Percentiles rank a stretch among this genome's conserved stretches.
phyloP scores from a whole-genome alignment of 2,329 filamentous ascomycete genomes.

The Mycogone perniciosa region DNA sequence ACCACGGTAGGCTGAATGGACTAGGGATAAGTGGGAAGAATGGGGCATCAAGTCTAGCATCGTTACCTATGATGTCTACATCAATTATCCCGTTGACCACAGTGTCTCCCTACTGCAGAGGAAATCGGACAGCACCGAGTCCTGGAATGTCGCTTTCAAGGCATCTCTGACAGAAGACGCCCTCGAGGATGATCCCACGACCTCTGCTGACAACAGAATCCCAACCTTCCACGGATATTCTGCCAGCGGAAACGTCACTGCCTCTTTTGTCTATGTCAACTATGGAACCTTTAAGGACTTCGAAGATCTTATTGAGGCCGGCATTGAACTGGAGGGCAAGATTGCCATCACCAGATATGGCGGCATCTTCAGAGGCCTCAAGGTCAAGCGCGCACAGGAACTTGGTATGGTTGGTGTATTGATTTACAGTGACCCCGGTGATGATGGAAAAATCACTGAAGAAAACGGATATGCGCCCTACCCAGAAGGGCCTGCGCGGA shows the following conservation, averaged over 20 bases:
- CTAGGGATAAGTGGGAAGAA: conserved; percentile 63
- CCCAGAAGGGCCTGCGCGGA: conserved; percentile 77
- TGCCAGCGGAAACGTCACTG: conserved; percentile 85
- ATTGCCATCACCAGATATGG: conserved; percentile 86
- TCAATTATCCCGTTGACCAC: conserved; percentile 71
- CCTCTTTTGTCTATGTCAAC: conserved; percentile 80
- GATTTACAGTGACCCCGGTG: conserved; percentile 82
- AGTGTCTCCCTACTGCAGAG: conserved; percentile 58
- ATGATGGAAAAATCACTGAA: conserved; percentile 77
- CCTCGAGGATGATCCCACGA: conserved; percentile 75
- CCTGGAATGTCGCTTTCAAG: conserved; percentile 64
- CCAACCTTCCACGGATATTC: conserved; percentile 96
- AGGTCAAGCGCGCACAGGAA: conserved; percentile 87
- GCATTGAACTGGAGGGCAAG: conserved; percentile 72
- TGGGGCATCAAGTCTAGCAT: conserved; percentile 62
- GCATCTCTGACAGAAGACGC: conserved; percentile 80
- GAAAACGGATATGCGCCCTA: conserved; percentile 74
- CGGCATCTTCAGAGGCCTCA: conserved; percentile 78
- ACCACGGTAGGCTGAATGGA: conserved; percentile 58
- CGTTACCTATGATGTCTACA: conserved; percentile 66
- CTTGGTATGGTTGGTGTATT: conserved; percentile 81
- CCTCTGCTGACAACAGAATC: conserved; percentile 62
- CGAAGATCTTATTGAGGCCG: conserved; percentile 69
- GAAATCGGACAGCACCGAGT: conserved; percentile 23
- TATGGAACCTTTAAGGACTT: conserved; percentile 85